These are phyloP conservation scores for Akebia trifoliata DNA, from an alignment of 164 flowering plant genomes.

Conservation along the genomic window DNA sequence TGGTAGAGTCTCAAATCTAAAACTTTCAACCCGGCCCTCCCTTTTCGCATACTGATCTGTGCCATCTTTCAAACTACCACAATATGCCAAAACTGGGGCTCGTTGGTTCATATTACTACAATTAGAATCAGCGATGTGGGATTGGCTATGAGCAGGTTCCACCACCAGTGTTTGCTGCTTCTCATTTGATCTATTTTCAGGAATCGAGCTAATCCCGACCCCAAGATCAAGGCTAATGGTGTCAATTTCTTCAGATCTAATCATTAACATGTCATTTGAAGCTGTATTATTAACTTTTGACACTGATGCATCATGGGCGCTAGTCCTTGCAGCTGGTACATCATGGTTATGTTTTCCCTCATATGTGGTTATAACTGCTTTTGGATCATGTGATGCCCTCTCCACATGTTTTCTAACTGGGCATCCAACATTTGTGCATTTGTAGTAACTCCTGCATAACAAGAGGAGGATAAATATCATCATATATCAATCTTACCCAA, in stretches of 20 bases:
- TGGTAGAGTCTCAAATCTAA: conserved; percentile 32
- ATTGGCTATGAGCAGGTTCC: conserved; percentile 21
- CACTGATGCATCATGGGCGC: conserved; percentile 51
- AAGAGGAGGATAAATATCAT: conserved; percentile 3
- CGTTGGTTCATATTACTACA: conserved; percentile 15
- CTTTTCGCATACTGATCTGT: conserved; percentile 41
- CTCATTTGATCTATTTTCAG: conserved; percentile 42
- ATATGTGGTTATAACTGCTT: conserved; percentile 92
- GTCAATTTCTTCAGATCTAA: conserved; percentile 38
- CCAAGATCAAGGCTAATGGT: conserved; percentile 83
- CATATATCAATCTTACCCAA: too few species aligned
- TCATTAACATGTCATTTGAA: conserved; percentile 26
- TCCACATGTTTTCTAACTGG: conserved; percentile 95
- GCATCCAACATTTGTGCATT: conserved; percentile 85
- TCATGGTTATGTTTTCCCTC: conserved; percentile 96
- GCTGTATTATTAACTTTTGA: conserved; percentile 20
- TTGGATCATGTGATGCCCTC: conserved; percentile 95
- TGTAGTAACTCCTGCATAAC: conserved; percentile 83
- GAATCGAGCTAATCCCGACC: conserved; percentile 54
- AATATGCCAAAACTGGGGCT: too few species aligned
- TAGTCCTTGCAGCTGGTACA: conserved; percentile 69
- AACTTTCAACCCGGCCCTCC: conserved; percentile 39
- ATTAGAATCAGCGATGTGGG: conserved; percentile 12
- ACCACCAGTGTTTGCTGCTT: conserved; percentile 24
- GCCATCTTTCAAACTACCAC: conserved; percentile 40